Conservation (phyloP, 2,329 filamentous ascomycete genomes). For the Exophiala calicioides region DNA sequence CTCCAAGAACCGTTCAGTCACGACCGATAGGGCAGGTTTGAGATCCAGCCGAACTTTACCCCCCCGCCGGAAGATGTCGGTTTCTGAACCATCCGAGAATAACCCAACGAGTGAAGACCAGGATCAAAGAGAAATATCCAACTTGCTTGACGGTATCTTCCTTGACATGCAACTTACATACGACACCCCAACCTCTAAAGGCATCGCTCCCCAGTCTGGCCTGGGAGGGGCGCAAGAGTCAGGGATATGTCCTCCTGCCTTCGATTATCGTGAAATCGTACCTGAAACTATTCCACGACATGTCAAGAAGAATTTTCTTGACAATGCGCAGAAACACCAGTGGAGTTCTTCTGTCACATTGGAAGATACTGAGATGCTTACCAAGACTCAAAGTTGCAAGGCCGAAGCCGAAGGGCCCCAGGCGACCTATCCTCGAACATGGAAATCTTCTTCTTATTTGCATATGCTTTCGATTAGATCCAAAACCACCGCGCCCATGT, state of each 20-base stretch:
- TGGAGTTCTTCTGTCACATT: not conserved
- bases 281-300: constrained; percentile 16
- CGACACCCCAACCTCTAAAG: no score
- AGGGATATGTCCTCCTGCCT: no score
- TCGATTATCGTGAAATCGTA: constrained; percentile 19
- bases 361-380: not conserved
- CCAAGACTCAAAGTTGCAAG: no score
- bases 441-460: not conserved
- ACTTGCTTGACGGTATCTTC: not conserved
- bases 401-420: not conserved
- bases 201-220: no score
- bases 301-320: constrained; percentile 18
- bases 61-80: no score
- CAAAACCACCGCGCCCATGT: no score
- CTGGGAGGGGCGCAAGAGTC: no score
- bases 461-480: no score
- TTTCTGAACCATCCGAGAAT: no score
- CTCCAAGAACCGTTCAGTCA: not conserved
- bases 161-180: not conserved
- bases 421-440: not conserved
- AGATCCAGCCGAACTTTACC: no score
- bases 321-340: not conserved
- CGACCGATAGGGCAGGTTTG: not conserved
- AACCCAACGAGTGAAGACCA: no score
- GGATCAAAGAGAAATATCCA: no score